Conservation (phyloP, 805 yeast species). For the Teunomyces panamensis region DNA sequence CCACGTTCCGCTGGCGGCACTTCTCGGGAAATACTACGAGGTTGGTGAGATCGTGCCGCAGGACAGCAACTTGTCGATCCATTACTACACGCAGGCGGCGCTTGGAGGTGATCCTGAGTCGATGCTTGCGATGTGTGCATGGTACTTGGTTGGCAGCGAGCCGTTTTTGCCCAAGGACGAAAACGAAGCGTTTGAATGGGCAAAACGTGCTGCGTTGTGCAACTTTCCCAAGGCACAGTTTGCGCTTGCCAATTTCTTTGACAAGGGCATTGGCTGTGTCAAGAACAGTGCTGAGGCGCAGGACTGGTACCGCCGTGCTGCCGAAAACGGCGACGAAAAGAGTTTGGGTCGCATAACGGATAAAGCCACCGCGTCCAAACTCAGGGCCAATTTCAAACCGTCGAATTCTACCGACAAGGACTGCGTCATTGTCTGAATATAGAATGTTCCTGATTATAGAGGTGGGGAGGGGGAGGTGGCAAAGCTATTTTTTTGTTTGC, state of each 20-base stretch:
- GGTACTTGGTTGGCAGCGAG: conserved; percentile 91
- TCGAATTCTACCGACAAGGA: conserved; percentile 7
- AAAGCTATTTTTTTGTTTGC: too few relatives aligned
- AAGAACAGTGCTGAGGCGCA: conserved; percentile 55
- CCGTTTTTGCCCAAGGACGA: conserved; percentile 78
- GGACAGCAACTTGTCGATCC: conserved; percentile 81
- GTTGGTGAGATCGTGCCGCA: conserved; percentile 71
- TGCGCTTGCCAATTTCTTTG: conserved; percentile 79
- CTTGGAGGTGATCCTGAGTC: conserved; percentile 81
- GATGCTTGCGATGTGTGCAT: conserved; percentile 93
- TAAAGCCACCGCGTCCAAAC: conserved; percentile 26
- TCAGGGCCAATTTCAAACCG: conserved; percentile 24
- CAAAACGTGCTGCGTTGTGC: conserved; percentile 74
- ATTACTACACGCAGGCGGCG: conserved; percentile 91
- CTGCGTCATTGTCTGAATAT: not conserved
- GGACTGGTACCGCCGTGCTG: conserved; percentile 75
- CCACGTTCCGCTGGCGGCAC: conserved; percentile 73
- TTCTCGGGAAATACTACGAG: conserved; percentile 83
- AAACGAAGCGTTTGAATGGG: conserved; percentile 93
- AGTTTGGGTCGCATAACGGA: conserved; percentile 32
- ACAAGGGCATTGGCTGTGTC: conserved; percentile 83
- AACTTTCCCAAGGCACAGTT: conserved; percentile 81
- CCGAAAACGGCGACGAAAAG: conserved; percentile 49
- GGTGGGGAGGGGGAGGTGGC: not conserved
- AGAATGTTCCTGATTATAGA: not conserved